Percentiles rank a stretch among this genome's conserved stretches.
These are phyloP conservation scores for Boeremia exigua DNA, from an alignment of 2,329 filamentous ascomycete genomes.

Conservation along the genomic window DNA sequence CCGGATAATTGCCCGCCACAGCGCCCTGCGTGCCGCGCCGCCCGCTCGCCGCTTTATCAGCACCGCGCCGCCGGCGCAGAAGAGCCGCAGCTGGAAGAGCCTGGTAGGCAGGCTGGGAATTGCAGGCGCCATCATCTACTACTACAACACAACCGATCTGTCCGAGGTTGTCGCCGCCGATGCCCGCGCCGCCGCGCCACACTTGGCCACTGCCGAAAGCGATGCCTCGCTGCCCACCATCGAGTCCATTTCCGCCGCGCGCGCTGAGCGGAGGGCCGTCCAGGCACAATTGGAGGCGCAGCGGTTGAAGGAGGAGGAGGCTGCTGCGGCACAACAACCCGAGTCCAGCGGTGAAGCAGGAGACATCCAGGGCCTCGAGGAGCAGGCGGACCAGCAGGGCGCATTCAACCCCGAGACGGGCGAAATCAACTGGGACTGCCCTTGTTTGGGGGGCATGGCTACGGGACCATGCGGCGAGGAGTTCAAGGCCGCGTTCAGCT, in stretches of 20 bases:
- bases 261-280: constrained; percentile 43
- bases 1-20: constrained; percentile 49
- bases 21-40: constrained; percentile 33
- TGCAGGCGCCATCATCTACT: constrained; percentile 81
- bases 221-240: constrained; percentile 49
- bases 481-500: constrained; percentile 95
- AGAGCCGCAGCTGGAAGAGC: constrained; percentile 83
- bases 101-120: constrained; percentile 74
- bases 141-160: constrained; percentile 87
- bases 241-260: constrained; percentile 52
- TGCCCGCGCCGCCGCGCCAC: constrained; percentile 66
- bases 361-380: constrained; percentile 67
- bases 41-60: constrained; percentile 62
- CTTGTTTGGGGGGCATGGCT: constrained; percentile 96
- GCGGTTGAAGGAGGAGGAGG: constrained; percentile 27
- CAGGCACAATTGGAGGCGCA: constrained; percentile 40
- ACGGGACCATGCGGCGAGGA: constrained; percentile 93
- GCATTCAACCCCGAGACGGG: constrained; percentile 98
- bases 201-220: constrained; percentile 19
- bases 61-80: constrained; percentile 65
- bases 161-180: constrained; percentile 74
- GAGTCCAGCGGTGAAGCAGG: constrained; percentile 13
- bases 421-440: constrained; percentile 99
- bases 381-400: constrained; percentile 84
- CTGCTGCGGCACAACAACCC: constrained; percentile 13